Percentiles rank a stretch among this genome's conserved stretches.
Evolutionary conservation across 2,329 filamentous ascomycete genomes (phyloP).

Genomic region (Neofusicoccum kwambonambiense): DNA sequence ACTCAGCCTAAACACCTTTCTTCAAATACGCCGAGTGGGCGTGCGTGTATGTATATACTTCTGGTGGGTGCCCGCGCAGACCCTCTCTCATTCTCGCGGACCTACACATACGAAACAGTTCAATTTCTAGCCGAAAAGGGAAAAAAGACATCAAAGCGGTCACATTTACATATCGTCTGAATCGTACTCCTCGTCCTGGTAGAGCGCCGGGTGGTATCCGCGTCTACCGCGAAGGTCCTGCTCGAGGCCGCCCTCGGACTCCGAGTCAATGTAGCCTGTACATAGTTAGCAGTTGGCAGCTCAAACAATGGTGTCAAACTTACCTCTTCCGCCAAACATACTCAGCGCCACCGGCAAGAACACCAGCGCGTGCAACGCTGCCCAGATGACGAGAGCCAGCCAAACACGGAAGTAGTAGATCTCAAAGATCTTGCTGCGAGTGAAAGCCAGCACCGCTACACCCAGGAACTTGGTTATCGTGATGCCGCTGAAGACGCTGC

Average conservation of each 20-base stretch:
- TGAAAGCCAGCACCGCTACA: conserved; percentile 89
- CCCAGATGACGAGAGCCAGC: conserved; percentile 87
- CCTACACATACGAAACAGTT: neutral
- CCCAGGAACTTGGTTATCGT: conserved; percentile 93
- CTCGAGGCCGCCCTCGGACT: conserved; percentile 82
- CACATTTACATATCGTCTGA: conserved; percentile 57
- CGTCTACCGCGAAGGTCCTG: conserved; percentile 80
- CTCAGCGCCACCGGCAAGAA: conserved; percentile 90
- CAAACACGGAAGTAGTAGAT: conserved; percentile 99
- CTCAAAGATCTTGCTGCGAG: conserved; percentile 96
- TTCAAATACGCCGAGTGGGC: too few relatives aligned
- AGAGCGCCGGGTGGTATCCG: conserved; percentile 67
- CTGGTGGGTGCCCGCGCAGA: too few relatives aligned
- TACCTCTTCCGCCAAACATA: conserved; percentile 76
- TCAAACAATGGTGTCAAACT: conserved; percentile 7
- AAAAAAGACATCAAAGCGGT: neutral
- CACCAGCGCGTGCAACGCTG: conserved; percentile 81
- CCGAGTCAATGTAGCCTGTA: conserved; percentile 77
- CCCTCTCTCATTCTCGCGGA: too few relatives aligned
- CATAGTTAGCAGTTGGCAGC: conserved; percentile 17
- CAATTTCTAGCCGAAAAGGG: neutral
- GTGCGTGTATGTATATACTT: too few relatives aligned
- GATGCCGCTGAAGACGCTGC: conserved; percentile 92
- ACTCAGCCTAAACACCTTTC: too few relatives aligned
- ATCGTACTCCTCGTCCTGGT: conserved; percentile 72